A percentile compares a stretch with the other conserved stretches of the same genome.
phyloP scores from a whole-genome alignment of 257 asterid genomes.

The Petunia secreta region DNA sequence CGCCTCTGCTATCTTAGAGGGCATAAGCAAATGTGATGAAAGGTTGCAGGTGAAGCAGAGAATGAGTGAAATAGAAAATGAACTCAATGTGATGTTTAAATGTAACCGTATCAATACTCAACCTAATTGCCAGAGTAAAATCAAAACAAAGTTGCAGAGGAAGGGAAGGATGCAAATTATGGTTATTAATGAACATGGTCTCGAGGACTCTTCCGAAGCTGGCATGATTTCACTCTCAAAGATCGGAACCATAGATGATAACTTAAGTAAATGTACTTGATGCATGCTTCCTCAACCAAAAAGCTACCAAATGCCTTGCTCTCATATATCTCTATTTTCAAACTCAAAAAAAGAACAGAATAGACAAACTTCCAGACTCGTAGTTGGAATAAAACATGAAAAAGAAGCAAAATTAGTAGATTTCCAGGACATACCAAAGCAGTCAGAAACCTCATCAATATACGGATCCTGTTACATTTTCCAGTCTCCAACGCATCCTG shows the following conservation, averaged over 20 bases:
- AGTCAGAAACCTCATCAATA: constrained; percentile 85
- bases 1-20: neutral
- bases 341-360: constrained; percentile 17
- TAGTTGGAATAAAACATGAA: constrained; percentile 10
- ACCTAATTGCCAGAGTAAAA: constrained; percentile 7
- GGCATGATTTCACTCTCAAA: neutral
- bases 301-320: neutral
- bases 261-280: constrained; percentile 1
- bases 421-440: constrained; percentile 64
- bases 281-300: constrained; percentile 5
- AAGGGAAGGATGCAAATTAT: constrained; percentile 2
- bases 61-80: neutral
- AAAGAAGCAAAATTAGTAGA: constrained; percentile 28
- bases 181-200: constrained; percentile 20
- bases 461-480: constrained; percentile 71
- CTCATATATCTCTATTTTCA: neutral
- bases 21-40: constrained; percentile 12
- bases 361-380: neutral
- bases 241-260: constrained; percentile 6
- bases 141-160: neutral
- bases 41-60: constrained; percentile 2
- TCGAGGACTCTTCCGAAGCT: neutral
- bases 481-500: constrained; percentile 84
- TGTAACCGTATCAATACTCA: neutral
- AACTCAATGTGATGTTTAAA: constrained; percentile 11